A percentile compares a stretch with the other conserved stretches of the same genome.
These are phyloP conservation scores for Rhizophagus clarus DNA, from an alignment of 192 early-diverging fungal species.

Conservation along the genomic window DNA sequence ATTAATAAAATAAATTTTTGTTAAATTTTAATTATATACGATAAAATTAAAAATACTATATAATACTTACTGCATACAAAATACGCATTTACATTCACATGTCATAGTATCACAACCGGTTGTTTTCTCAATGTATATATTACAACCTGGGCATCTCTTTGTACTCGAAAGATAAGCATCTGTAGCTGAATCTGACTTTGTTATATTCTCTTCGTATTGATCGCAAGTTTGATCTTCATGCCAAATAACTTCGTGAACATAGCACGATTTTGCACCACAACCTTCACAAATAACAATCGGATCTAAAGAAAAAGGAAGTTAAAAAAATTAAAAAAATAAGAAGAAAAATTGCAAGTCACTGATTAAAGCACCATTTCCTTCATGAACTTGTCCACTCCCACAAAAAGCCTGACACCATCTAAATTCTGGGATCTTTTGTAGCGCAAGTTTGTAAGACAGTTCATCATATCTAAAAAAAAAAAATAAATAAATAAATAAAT, in stretches of 20 bases:
- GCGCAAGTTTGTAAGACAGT: neutral
- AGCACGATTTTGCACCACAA: slow-evolving; percentile 17
- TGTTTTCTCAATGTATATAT: neutral
- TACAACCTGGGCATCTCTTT: slow-evolving; percentile 2
- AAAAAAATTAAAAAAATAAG: neutral
- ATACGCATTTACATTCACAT: neutral
- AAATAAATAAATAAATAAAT: too few species aligned
- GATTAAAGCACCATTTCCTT: neutral
- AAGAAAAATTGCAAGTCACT: too few species aligned
- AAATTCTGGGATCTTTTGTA: slow-evolving; percentile 1
- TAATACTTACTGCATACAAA: slow-evolving; percentile 27
- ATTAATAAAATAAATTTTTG: too few species aligned
- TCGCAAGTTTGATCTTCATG: slow-evolving; percentile 6
- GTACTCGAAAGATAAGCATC: neutral
- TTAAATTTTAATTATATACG: too few species aligned
- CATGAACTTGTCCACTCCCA: slow-evolving; percentile 1
- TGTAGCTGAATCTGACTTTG: neutral
- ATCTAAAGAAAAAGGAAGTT: neutral
- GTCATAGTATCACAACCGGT: slow-evolving; percentile 15
- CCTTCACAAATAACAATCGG: slow-evolving; percentile 20
- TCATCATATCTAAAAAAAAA: neutral
- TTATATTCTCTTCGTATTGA: slow-evolving; percentile 1
- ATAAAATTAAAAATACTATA: too few species aligned
- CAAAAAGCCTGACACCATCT: neutral
- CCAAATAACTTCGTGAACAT: slow-evolving; percentile 16